Conservation (phyloP, 177 flowering plant species). For the Vitis hybrid region DNA sequence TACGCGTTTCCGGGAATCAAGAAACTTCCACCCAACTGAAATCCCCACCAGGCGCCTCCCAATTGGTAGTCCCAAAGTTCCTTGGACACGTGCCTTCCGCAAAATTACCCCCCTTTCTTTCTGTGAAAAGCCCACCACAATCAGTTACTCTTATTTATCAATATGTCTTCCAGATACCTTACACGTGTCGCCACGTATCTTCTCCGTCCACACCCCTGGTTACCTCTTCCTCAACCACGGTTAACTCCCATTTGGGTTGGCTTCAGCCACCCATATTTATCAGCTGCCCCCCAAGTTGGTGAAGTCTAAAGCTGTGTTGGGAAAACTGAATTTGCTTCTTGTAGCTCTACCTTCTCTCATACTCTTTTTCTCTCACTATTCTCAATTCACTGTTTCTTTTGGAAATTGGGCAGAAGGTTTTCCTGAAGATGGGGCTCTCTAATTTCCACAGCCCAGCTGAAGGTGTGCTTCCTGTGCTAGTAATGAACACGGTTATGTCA, state of each 20-base stretch:
- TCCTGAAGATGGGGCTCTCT: conserved; percentile 55
- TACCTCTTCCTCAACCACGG: conserved; percentile 11
- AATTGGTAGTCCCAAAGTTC: conserved; percentile 7
- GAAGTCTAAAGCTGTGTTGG: not conserved
- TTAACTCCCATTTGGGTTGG: conserved; percentile 15
- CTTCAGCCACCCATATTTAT: conserved; percentile 12
- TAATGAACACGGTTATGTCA: conserved; percentile 60
- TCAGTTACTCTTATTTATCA: not conserved
- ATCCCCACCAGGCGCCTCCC: conserved; percentile 12
- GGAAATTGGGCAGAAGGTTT: too few species aligned
- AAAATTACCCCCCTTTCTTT: not conserved
- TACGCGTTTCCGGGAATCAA: conserved; percentile 19
- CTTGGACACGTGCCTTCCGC: conserved; percentile 14
- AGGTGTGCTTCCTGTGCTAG: conserved; percentile 60
- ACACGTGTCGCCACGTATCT: conserved; percentile 31
- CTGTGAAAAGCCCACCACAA: not conserved
- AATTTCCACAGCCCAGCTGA: conserved; percentile 53
- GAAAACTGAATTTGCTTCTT: not conserved
- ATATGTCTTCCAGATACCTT: not conserved
- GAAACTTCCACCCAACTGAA: conserved; percentile 33
- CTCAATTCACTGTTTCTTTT: too few species aligned
- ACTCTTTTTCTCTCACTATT: too few species aligned
- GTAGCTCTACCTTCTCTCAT: too few species aligned
- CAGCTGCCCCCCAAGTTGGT: not conserved
- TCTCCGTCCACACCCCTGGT: not conserved